Evolutionary conservation across 2,329 filamentous ascomycete species (phyloP).

Genomic region (Fusarium graminum): DNA sequence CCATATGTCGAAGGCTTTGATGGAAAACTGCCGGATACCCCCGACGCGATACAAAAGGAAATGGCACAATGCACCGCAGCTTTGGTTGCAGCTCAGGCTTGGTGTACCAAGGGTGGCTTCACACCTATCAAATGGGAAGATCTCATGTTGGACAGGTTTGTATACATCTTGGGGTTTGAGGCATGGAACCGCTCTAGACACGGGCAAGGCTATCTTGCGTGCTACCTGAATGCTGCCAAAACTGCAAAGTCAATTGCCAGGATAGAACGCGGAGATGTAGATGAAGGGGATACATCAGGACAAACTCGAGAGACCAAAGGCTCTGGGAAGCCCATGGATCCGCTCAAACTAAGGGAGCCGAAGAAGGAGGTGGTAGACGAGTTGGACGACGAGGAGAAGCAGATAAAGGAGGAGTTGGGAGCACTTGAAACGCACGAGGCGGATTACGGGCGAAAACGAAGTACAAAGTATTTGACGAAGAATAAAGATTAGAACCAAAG

Average conservation of each 20-base stretch:
- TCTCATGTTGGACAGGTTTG: background rate
- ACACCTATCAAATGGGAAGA: background rate
- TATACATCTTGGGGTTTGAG: constrained; percentile 3
- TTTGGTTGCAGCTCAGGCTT: background rate
- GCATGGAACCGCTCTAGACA: constrained; percentile 14
- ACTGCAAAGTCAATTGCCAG: background rate
- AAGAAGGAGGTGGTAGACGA: background rate
- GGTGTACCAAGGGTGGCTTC: fast-evolving
- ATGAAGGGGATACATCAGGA: fast-evolving
- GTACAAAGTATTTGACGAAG: background rate
- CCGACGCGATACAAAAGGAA: background rate
- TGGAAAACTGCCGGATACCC: fast-evolving
- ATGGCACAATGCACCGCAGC: background rate
- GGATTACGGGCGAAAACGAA: constrained; percentile 13
- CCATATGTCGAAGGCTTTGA: background rate
- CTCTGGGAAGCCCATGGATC: background rate
- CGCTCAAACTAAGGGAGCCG: constrained; percentile 6
- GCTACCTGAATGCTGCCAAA: constrained; percentile 6
- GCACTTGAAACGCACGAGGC: background rate
- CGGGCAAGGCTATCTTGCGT: background rate
- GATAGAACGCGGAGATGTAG: fast-evolving
- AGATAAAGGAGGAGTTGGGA: background rate
- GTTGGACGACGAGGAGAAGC: background rate
- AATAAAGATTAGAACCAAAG: background rate
- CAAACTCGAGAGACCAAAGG: fast-evolving